A percentile compares a stretch with the other conserved stretches of the same genome.
Conservation (phyloP, 2,329 filamentous ascomycete species). For the Colletotrichum magnum region DNA sequence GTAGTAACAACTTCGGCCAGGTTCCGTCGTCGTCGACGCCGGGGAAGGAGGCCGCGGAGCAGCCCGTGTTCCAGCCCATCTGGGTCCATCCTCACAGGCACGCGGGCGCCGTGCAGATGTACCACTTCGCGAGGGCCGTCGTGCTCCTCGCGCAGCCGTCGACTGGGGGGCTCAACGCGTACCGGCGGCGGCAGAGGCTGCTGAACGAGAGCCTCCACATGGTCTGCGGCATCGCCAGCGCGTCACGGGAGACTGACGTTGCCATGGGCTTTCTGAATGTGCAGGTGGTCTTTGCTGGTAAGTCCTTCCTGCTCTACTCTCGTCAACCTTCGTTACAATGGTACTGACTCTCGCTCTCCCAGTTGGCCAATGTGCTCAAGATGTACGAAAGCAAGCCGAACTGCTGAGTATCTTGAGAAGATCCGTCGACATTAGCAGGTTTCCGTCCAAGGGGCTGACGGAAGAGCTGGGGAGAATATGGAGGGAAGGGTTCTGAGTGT, state of each 20-base stretch:
- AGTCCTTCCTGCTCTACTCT: background rate
- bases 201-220: constrained; percentile 36
- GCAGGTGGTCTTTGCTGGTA: constrained; percentile 30
- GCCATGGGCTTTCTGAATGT: constrained; percentile 30
- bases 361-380: constrained; percentile 34
- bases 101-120: constrained; percentile 63
- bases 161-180: constrained; percentile 53
- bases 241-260: constrained; percentile 8
- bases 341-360: background rate
- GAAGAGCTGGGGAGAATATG: constrained; percentile 22
- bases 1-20: constrained; percentile 4
- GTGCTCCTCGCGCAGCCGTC: constrained; percentile 45
- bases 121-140: constrained; percentile 64
- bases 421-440: constrained; percentile 18
- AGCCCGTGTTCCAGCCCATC: constrained; percentile 54
- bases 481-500: constrained; percentile 9
- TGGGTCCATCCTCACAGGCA: constrained; percentile 63
- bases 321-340: background rate
- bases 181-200: constrained; percentile 46
- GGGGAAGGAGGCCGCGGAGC: constrained; percentile 51
- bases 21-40: constrained; percentile 44
- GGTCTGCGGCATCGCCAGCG: constrained; percentile 57
- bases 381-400: constrained; percentile 19
- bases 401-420: constrained; percentile 11
- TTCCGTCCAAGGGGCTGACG: constrained; percentile 22